Evolutionary conservation across 129 eudicot genomes (phyloP).

Genomic region (Lactuca sativa): DNA sequence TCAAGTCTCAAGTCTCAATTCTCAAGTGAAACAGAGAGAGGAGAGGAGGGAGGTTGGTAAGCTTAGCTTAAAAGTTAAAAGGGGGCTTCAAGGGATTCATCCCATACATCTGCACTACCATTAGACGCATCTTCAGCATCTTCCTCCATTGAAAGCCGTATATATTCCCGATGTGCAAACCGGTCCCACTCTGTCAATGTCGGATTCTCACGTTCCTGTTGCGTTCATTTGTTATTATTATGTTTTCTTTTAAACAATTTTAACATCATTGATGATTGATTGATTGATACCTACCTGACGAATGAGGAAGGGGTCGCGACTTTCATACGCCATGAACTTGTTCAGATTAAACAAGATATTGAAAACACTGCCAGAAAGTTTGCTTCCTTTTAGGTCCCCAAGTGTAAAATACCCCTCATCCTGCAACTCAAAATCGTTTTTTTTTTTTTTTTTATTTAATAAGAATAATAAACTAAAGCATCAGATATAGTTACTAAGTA

Average conservation of each 20-base stretch:
- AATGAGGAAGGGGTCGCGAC: conserved; percentile 70
- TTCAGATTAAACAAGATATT: conserved; percentile 63
- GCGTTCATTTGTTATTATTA: too few species aligned
- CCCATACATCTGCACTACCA: conserved; percentile 99
- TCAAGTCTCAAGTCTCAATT: too few species aligned
- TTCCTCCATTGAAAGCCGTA: conserved; percentile 98
- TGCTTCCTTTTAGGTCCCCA: conserved; percentile 58
- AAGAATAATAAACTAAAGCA: too few species aligned
- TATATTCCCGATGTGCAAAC: conserved; percentile 78
- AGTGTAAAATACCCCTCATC: conserved; percentile 49
- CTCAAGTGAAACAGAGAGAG: too few species aligned
- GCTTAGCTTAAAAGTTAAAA: conserved; percentile 29
- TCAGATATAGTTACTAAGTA: neutral
- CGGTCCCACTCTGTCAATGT: conserved; percentile 80
- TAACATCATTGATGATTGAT: neutral
- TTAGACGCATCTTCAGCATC: conserved; percentile 96
- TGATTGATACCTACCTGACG: conserved; percentile 44
- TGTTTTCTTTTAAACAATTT: neutral
- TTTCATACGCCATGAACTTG: conserved; percentile 74
- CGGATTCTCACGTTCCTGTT: conserved; percentile 73
- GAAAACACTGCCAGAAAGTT: conserved; percentile 61
- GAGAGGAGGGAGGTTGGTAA: too few species aligned
- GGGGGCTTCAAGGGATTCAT: conserved; percentile 98
- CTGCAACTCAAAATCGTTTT: conserved; percentile 20
- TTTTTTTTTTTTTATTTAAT: too few species aligned